Conservation (phyloP, 768 basidiomycete genomes). For the Leccinum broughii region DNA sequence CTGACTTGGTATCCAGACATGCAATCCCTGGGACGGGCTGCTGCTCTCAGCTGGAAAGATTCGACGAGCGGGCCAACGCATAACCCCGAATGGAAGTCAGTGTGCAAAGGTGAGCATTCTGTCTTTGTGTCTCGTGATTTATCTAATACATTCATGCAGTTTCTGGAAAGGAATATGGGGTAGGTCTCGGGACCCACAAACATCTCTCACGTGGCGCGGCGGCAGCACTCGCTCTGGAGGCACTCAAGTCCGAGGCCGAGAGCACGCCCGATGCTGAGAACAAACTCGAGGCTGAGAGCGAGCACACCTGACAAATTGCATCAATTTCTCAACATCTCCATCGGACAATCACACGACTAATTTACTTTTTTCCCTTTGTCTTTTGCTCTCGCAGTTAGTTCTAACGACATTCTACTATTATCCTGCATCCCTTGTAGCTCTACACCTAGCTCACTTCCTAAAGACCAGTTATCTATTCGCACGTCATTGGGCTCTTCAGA, state of each 20-base stretch:
- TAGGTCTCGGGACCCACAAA: conserved; percentile 52
- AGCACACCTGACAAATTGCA: conserved; percentile 14
- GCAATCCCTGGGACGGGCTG: conserved; percentile 42
- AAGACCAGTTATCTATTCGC: conserved; percentile 15
- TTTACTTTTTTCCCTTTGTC: background rate
- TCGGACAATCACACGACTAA: background rate
- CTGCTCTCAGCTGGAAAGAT: conserved; percentile 58
- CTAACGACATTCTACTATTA: background rate
- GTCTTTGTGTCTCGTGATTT: conserved; percentile 5
- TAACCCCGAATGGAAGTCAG: conserved; percentile 51
- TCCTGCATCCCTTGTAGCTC: conserved; percentile 12
- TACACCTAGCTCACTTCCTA: conserved; percentile 4
- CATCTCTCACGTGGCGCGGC: conserved; percentile 50
- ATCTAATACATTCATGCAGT: conserved; percentile 40
- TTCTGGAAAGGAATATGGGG: conserved; percentile 47
- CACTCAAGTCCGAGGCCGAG: conserved; percentile 30
- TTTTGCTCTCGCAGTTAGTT: background rate
- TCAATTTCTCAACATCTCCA: background rate
- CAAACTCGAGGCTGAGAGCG: conserved; percentile 23
- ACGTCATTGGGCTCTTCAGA: conserved; percentile 4
- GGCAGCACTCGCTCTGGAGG: conserved; percentile 35
- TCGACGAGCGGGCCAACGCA: conserved; percentile 44
- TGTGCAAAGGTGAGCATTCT: conserved; percentile 55
- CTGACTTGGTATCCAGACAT: conserved; percentile 44
- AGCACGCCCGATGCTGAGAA: conserved; percentile 16